Conservation (phyloP, 169 alveolate species). For the Cryptosporidium ubiquitum region DNA sequence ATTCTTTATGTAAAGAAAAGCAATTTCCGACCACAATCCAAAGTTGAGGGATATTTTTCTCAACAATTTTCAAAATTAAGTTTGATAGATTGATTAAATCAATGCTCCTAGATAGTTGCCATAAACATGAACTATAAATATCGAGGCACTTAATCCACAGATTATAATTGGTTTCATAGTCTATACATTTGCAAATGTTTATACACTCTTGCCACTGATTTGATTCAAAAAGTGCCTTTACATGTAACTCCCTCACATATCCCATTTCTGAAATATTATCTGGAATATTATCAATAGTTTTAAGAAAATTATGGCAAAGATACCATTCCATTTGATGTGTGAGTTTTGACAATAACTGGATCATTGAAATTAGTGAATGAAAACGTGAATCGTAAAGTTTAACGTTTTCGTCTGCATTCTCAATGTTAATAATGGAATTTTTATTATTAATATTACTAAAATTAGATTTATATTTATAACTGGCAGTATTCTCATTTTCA, state of each 20-base stretch:
- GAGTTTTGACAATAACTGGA: constrained; percentile 21
- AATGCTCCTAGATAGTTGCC: constrained; percentile 60
- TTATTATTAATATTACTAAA: background rate
- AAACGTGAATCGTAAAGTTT: background rate
- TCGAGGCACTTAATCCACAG: constrained; percentile 73
- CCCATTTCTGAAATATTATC: constrained; percentile 6
- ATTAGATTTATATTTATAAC: background rate
- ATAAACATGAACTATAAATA: constrained; percentile 57
- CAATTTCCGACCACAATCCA: constrained; percentile 89
- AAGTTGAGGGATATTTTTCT: constrained; percentile 83
- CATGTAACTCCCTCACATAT: constrained; percentile 49
- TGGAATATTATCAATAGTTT: constrained; percentile 44
- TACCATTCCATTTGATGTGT: constrained; percentile 52
- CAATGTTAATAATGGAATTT: background rate
- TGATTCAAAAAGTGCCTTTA: constrained; percentile 60
- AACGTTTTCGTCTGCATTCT: background rate
- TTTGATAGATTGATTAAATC: constrained; percentile 59
- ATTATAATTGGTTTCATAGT: constrained; percentile 21
- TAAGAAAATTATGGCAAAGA: constrained; percentile 36
- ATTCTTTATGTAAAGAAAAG: constrained; percentile 86
- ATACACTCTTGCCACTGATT: constrained; percentile 69
- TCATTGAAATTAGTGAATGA: constrained; percentile 13
- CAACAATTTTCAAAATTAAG: constrained; percentile 16
- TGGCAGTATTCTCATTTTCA: background rate
- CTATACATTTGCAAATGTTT: constrained; percentile 26